These are phyloP conservation scores for Chaetomiaceae sp. DNA, from an alignment of 2,329 filamentous ascomycete species.

Conservation along the genomic window DNA sequence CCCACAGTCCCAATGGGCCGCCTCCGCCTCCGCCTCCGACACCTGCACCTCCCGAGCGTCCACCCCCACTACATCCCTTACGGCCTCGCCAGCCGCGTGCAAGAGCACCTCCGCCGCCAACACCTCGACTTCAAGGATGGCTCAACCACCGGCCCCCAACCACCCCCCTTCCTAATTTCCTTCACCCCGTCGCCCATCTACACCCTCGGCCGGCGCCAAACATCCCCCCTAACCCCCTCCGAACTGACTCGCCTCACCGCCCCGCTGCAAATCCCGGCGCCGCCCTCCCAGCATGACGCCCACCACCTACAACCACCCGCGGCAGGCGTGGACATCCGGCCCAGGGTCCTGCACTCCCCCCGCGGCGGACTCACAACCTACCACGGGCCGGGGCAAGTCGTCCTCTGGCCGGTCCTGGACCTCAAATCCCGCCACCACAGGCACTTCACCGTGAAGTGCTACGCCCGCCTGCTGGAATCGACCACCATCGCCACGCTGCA, in stretches of 20 bases:
- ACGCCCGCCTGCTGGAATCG: slow-evolving; percentile 74
- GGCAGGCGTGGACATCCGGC: slow-evolving; percentile 28
- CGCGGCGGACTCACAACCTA: slow-evolving; percentile 91
- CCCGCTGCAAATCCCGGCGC: slow-evolving; percentile 38
- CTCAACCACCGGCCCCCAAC: slow-evolving; percentile 12
- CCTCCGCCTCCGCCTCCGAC: slow-evolving; percentile 37
- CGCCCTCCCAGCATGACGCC: slow-evolving; percentile 18
- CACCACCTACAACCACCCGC: slow-evolving; percentile 24
- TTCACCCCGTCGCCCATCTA: slow-evolving; percentile 81
- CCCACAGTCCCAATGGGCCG: no score
- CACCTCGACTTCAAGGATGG: slow-evolving; percentile 47
- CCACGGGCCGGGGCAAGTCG: slow-evolving; percentile 88
- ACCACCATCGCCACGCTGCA: slow-evolving; percentile 64
- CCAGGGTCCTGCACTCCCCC: slow-evolving; percentile 66
- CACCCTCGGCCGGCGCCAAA: slow-evolving; percentile 82
- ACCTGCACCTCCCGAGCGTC: slow-evolving; percentile 35
- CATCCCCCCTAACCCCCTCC: slow-evolving; percentile 40
- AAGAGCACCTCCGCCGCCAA: slow-evolving; percentile 38
- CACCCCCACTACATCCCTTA: slow-evolving; percentile 33
- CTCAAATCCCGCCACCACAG: slow-evolving; percentile 51
- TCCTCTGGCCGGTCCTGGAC: slow-evolving; percentile 90
- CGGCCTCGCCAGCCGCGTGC: slow-evolving; percentile 35
- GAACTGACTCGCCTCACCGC: slow-evolving; percentile 44
- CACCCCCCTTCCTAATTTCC: slow-evolving; percentile 63
- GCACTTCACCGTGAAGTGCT: slow-evolving; percentile 64